These are phyloP conservation scores for Cardamine resedifolia DNA, from an alignment of 345 rosid genomes.

Conservation along the genomic window DNA sequence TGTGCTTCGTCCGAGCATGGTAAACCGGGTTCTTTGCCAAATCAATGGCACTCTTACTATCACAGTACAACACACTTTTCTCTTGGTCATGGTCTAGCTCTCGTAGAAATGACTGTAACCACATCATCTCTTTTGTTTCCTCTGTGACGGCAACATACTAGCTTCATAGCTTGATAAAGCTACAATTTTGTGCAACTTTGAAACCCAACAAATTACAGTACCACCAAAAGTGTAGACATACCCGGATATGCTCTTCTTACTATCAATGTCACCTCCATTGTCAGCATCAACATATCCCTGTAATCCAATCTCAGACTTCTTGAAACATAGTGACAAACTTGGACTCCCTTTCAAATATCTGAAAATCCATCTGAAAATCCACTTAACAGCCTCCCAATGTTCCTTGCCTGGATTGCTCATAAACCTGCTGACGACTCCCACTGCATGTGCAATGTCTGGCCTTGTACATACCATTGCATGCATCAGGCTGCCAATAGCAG, in stretches of 20 bases:
- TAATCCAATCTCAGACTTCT: too few species aligned
- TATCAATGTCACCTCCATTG: too few species aligned
- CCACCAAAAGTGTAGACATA: neutral
- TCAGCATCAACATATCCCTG: too few species aligned
- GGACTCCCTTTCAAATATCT: neutral
- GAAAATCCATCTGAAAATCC: neutral
- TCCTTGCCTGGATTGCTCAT: too few species aligned
- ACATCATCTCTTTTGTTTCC: too few species aligned
- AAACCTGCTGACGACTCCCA: too few species aligned
- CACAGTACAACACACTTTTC: too few species aligned
- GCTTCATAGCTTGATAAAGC: neutral
- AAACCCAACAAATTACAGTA: neutral
- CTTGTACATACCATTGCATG: neutral
- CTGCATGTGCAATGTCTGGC: neutral
- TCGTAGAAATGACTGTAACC: too few species aligned
- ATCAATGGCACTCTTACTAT: too few species aligned
- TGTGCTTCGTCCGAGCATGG: too few species aligned
- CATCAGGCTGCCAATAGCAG: neutral
- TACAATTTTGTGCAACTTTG: neutral
- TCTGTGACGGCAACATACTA: neutral
- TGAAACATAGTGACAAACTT: neutral
- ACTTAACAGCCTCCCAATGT: neutral
- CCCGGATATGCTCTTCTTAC: neutral
- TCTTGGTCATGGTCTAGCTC: too few species aligned
- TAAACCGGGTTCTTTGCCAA: too few species aligned